Percentiles rank a stretch among this genome's conserved stretches.
These are phyloP conservation scores for Penicillium canariense DNA, from an alignment of 495 filamentous ascomycete species.

Conservation along the genomic window DNA sequence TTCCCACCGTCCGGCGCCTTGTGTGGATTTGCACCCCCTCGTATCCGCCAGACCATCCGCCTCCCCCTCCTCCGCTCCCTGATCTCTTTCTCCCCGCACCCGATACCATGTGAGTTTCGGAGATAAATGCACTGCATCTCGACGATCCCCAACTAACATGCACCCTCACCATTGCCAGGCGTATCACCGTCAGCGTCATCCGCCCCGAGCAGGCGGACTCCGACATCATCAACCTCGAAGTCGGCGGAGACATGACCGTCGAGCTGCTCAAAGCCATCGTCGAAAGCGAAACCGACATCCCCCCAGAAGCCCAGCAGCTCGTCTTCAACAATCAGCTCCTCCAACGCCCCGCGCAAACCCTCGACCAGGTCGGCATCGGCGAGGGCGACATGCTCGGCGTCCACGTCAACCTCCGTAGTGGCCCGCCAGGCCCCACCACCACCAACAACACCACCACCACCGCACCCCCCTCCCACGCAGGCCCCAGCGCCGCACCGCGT, in stretches of 20 bases:
- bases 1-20: no score
- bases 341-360: constrained; percentile 69
- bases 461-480: constrained; percentile 8
- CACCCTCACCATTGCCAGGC: constrained; percentile 48
- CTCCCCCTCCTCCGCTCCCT: neutral
- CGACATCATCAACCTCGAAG: constrained; percentile 80
- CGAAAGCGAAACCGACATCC: constrained; percentile 57
- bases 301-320: constrained; percentile 52
- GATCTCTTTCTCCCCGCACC: neutral
- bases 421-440: constrained; percentile 2
- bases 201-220: constrained; percentile 68
- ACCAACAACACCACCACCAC: constrained; percentile 8
- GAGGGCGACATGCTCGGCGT: constrained; percentile 93
- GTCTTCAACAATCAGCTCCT: constrained; percentile 89
- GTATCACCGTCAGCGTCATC: constrained; percentile 82
- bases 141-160: neutral
- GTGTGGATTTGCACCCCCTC: no score
- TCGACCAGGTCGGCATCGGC: constrained; percentile 75
- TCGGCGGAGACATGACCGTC: constrained; percentile 80
- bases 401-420: constrained; percentile 54
- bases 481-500: constrained; percentile 33
- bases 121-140: neutral
- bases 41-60: no score
- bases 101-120: constrained; percentile 10
- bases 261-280: constrained; percentile 84